A percentile compares a stretch with the other conserved stretches of the same genome.
These are phyloP conservation scores for Botrytis paeoniae DNA, from an alignment of 2,329 filamentous ascomycete genomes.

Conservation along the genomic window DNA sequence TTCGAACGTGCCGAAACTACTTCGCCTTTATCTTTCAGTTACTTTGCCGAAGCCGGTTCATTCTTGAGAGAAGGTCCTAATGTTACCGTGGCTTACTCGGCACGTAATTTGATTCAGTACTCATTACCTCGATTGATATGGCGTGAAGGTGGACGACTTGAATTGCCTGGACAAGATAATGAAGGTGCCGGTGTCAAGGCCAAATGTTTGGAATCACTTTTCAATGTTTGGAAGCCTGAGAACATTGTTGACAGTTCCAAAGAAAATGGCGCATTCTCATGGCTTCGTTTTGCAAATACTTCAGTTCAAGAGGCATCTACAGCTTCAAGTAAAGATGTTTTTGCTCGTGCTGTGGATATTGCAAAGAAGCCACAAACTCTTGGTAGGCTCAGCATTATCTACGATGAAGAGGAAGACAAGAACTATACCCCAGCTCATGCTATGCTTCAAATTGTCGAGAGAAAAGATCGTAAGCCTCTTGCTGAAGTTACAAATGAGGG, in stretches of 20 bases:
- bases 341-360: conserved; percentile 68
- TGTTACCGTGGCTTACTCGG: conserved; percentile 81
- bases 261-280: conserved; percentile 72
- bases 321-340: conserved; percentile 66
- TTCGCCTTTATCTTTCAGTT: conserved; percentile 78
- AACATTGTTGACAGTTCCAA: conserved; percentile 65
- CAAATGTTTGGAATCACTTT: conserved; percentile 72
- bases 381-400: conserved; percentile 63
- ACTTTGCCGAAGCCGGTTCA: conserved; percentile 91
- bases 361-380: conserved; percentile 56
- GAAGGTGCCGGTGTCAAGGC: conserved; percentile 72
- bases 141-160: conserved; percentile 72
- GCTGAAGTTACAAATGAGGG: conserved; percentile 70
- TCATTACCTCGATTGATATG: conserved; percentile 78
- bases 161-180: conserved; percentile 72
- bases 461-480: conserved; percentile 63
- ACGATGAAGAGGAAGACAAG: conserved; percentile 62
- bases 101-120: conserved; percentile 82
- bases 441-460: conserved; percentile 75
- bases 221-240: conserved; percentile 88
- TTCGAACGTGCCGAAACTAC: conserved; percentile 92
- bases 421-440: conserved; percentile 70
- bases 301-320: conserved; percentile 71
- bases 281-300: conserved; percentile 80
- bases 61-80: conserved; percentile 86